Conservation (phyloP, 768 basidiomycete species). For the Phaeotremella fagi region DNA sequence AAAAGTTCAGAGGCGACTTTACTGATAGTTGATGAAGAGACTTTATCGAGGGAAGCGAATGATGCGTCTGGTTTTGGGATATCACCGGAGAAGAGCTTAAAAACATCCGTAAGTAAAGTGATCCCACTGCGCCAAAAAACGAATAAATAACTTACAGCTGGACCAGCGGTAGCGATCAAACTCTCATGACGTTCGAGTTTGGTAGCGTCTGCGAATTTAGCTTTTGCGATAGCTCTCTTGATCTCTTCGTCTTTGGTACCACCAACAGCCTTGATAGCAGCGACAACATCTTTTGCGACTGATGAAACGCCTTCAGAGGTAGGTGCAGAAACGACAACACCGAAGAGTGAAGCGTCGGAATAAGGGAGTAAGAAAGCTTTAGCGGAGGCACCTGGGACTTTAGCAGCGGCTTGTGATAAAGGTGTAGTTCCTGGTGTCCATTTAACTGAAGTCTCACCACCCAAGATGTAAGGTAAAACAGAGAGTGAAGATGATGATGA, state of each 20-base stretch:
- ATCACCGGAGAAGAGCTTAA: slow-evolving; percentile 61
- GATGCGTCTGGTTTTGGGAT: slow-evolving; percentile 59
- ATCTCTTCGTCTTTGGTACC: slow-evolving; percentile 65
- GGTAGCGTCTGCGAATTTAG: slow-evolving; percentile 75
- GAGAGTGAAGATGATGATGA: slow-evolving; percentile 64
- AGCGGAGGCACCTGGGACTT: slow-evolving; percentile 56
- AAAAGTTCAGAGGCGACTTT: slow-evolving; percentile 69
- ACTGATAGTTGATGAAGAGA: slow-evolving; percentile 62
- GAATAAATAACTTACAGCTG: slow-evolving; percentile 54
- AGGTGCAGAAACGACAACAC: slow-evolving; percentile 69
- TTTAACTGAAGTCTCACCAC: slow-evolving; percentile 74
- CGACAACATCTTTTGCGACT: slow-evolving; percentile 53
- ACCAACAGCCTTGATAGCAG: slow-evolving; percentile 57
- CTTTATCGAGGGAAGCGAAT: slow-evolving; percentile 66
- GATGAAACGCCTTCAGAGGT: slow-evolving; percentile 59
- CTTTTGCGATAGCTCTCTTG: slow-evolving; percentile 76
- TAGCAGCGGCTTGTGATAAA: slow-evolving; percentile 58
- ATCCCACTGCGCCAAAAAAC: not conserved
- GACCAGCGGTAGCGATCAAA: slow-evolving; percentile 58
- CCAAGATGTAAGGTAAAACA: slow-evolving; percentile 72
- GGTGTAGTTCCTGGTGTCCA: slow-evolving; percentile 75
- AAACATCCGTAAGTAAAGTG: slow-evolving; percentile 3
- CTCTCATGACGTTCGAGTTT: slow-evolving; percentile 67
- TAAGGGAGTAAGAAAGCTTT: slow-evolving; percentile 77
- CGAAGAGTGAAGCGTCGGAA: slow-evolving; percentile 85